phyloP scores from a whole-genome alignment of 1,139 yeast genomes.

The Geotrichum macrosporum region DNA sequence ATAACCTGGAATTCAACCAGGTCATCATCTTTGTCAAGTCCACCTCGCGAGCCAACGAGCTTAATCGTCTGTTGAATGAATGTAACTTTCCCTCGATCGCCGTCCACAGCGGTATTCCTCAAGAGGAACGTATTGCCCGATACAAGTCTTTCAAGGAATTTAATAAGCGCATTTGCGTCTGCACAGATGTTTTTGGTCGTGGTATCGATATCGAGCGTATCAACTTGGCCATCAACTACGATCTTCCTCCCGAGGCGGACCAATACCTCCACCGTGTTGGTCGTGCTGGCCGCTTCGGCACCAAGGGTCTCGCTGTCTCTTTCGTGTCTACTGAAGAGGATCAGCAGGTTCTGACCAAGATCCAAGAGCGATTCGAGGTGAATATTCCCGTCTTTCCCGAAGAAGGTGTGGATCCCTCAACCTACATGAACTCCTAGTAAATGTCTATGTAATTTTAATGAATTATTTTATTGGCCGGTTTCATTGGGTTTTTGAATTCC shows the following conservation, averaged over 20 bases:
- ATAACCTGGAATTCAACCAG: slow-evolving; percentile 94
- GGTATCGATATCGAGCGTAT: slow-evolving; percentile 99
- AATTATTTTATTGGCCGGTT: slow-evolving; percentile 4
- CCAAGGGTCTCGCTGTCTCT: slow-evolving; percentile 95
- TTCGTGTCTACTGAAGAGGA: slow-evolving; percentile 84
- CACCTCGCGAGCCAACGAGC: slow-evolving; percentile 86
- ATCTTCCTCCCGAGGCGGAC: slow-evolving; percentile 79
- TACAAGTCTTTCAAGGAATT: slow-evolving; percentile 96
- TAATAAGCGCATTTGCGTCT: slow-evolving; percentile 96
- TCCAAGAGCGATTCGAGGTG: slow-evolving; percentile 96
- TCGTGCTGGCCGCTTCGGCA: slow-evolving; percentile 99
- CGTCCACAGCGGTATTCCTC: slow-evolving; percentile 93
- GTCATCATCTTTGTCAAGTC: slow-evolving; percentile 95
- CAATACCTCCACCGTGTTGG: slow-evolving; percentile 99
- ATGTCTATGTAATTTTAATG: slow-evolving; percentile 1
- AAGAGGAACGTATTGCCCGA: slow-evolving; percentile 96
- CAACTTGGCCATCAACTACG: slow-evolving; percentile 96
- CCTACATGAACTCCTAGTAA: slow-evolving; percentile 87
- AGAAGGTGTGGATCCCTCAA: slow-evolving; percentile 96
- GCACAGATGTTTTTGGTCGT: slow-evolving; percentile 98
- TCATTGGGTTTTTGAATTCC: background rate
- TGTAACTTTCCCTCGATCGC: slow-evolving; percentile 97
- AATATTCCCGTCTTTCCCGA: slow-evolving; percentile 93
- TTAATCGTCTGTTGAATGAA: slow-evolving; percentile 82
- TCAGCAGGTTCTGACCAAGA: slow-evolving; percentile 83